These are phyloP conservation scores for Ogataea sp. DNA, from an alignment of 805 yeast species.

Conservation along the genomic window DNA sequence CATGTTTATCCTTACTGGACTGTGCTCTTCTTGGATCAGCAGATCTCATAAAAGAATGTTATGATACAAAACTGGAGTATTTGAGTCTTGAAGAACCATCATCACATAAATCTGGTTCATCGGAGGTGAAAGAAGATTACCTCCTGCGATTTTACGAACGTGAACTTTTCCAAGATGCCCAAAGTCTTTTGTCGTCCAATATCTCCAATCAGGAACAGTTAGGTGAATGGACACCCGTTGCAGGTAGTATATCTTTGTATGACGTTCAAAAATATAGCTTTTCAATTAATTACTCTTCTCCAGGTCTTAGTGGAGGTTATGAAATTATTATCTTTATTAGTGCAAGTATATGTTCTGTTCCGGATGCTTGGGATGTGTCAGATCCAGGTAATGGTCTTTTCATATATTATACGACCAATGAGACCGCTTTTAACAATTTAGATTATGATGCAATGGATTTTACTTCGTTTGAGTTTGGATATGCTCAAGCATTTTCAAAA, in stretches of 20 bases:
- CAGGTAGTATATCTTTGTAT: not conserved
- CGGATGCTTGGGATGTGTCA: slow-evolving; percentile 10
- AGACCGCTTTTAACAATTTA: slow-evolving; percentile 7
- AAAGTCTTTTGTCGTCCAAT: not conserved
- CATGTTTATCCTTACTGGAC: not conserved
- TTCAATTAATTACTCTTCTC: slow-evolving; percentile 31
- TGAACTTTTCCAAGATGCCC: not conserved
- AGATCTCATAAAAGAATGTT: not conserved
- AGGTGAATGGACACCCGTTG: slow-evolving; percentile 1
- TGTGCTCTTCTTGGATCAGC: not conserved
- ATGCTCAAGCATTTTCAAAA: slow-evolving; percentile 14
- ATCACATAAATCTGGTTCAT: too few species aligned
- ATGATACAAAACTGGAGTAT: not conserved
- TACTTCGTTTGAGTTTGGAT: slow-evolving; percentile 17
- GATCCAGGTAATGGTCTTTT: slow-evolving; percentile 13
- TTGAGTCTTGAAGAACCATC: not conserved
- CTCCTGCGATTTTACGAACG: not conserved
- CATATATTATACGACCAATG: slow-evolving; percentile 19
- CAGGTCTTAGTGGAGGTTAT: slow-evolving; percentile 37
- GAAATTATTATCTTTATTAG: slow-evolving; percentile 41
- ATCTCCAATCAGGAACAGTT: not conserved
- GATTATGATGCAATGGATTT: slow-evolving; percentile 6
- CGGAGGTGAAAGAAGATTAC: not conserved
- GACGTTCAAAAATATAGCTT: slow-evolving; percentile 24
- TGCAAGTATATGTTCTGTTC: slow-evolving; percentile 40